phyloP scores from a whole-genome alignment of 2,329 filamentous ascomycete genomes.

The Colletotrichum orchidophilum region DNA sequence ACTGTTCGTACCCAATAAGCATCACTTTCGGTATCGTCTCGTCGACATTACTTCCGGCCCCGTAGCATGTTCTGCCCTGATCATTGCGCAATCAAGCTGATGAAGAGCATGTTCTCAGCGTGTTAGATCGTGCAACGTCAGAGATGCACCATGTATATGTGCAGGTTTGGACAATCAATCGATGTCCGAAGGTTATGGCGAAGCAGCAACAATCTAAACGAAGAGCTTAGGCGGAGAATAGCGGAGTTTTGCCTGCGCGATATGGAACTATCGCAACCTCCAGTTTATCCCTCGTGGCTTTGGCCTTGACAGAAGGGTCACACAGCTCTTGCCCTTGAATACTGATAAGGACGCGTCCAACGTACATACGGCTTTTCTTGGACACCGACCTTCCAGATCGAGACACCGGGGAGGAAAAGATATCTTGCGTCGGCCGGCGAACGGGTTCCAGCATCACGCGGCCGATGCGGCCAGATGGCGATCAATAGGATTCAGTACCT shows the following conservation, averaged over 20 bases:
- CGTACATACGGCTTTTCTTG: background rate
- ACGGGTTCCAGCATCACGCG: background rate
- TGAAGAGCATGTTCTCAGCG: background rate
- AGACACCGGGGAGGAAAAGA: background rate
- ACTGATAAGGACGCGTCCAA: background rate
- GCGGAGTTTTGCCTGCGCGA: background rate
- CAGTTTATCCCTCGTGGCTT: background rate
- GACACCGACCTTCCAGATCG: background rate
- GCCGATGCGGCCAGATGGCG: background rate
- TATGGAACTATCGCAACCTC: background rate
- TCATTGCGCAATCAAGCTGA: background rate
- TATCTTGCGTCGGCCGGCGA: background rate
- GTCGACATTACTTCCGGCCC: background rate
- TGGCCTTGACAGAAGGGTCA: background rate
- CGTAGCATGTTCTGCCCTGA: background rate
- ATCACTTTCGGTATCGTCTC: background rate
- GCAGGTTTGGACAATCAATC: too few species aligned
- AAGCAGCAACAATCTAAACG: background rate
- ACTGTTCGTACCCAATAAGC: background rate
- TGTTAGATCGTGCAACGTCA: background rate
- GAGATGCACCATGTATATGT: background rate
- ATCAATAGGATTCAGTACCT: background rate
- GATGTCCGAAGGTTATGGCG: background rate
- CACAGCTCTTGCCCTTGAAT: background rate
- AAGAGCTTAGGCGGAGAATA: background rate